phyloP scores from a whole-genome alignment of 2,329 filamentous ascomycete species.

The Nemania sp. region DNA sequence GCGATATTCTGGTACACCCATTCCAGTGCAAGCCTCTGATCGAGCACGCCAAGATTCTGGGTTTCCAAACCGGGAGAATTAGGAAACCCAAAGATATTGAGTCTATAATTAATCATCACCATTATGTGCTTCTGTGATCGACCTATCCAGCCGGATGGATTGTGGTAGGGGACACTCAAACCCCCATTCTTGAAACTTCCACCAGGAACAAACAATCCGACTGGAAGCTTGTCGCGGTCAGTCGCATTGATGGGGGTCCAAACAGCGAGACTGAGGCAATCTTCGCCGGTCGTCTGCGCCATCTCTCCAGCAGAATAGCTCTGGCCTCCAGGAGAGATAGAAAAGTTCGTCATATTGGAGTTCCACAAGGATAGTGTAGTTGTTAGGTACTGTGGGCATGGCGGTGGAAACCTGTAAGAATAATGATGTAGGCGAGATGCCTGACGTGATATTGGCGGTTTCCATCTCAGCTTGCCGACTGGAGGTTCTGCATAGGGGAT shows the following conservation, averaged over 20 bases:
- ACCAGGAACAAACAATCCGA: conserved; percentile 34
- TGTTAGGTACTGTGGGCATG: conserved; percentile 39
- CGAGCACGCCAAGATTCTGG: conserved; percentile 40
- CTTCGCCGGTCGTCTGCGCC: conserved; percentile 38
- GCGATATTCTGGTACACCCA: conserved; percentile 44
- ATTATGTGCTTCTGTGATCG: conserved; percentile 38
- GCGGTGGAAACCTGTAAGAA: conserved; percentile 32
- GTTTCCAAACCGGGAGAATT: conserved; percentile 36
- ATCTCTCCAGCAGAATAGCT: conserved; percentile 31
- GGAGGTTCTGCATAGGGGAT: conserved; percentile 62
- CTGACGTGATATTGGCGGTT: conserved; percentile 39
- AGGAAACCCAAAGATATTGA: conserved; percentile 45
- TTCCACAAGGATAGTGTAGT: conserved; percentile 34
- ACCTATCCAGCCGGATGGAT: conserved; percentile 33
- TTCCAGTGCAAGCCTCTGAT: conserved; percentile 42
- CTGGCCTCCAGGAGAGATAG: conserved; percentile 25
- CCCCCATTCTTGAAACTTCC: conserved; percentile 35
- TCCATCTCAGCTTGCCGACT: conserved; percentile 52
- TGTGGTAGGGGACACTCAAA: conserved; percentile 31
- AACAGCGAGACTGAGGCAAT: conserved; percentile 42
- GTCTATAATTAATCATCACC: conserved; percentile 42
- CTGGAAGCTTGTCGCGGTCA: conserved; percentile 28
- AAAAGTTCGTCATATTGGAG: conserved; percentile 33
- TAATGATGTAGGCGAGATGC: conserved; percentile 31
- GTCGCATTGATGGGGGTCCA: conserved; percentile 38